A percentile compares a stretch with the other conserved stretches of the same genome.
Evolutionary conservation across 345 rosid genomes (phyloP).

Genomic region (Linum usitatissimum): DNA sequence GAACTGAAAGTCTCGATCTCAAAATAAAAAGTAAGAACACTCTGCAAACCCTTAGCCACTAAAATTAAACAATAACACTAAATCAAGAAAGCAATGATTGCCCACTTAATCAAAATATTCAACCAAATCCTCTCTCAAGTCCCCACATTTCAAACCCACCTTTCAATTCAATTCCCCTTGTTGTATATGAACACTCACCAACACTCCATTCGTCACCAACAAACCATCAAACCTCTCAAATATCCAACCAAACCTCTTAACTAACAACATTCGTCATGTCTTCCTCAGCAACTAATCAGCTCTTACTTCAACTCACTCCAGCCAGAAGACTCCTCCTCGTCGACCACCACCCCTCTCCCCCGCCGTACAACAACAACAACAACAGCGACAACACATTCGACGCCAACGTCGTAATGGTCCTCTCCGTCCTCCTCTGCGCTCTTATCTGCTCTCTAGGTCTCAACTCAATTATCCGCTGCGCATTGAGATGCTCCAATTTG

Average conservation of each 20-base stretch:
- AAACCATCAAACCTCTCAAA: not conserved
- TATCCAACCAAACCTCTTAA: not conserved
- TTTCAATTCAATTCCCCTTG: too few relatives aligned
- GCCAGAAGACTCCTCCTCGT: not conserved
- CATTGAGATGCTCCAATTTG: conserved; percentile 11
- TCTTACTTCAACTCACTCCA: not conserved
- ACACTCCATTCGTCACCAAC: not conserved
- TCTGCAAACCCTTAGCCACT: not conserved
- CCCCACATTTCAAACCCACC: not conserved
- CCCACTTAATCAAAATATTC: not conserved
- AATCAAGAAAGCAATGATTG: not conserved
- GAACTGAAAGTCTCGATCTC: too few relatives aligned
- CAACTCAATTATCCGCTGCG: conserved; percentile 22
- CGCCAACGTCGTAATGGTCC: conserved; percentile 21
- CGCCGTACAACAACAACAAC: not conserved
- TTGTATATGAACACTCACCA: not conserved
- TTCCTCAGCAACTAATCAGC: not conserved
- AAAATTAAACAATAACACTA: not conserved
- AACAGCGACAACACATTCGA: conserved; percentile 10
- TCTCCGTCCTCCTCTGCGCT: conserved; percentile 20
- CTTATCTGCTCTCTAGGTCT: conserved; percentile 17
- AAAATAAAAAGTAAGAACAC: not conserved
- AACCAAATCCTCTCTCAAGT: not conserved
- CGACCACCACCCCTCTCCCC: not conserved
- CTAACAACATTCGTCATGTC: not conserved